Conservation (phyloP, 371 early-diverging fungal genomes). For the Batkoa obscura region DNA sequence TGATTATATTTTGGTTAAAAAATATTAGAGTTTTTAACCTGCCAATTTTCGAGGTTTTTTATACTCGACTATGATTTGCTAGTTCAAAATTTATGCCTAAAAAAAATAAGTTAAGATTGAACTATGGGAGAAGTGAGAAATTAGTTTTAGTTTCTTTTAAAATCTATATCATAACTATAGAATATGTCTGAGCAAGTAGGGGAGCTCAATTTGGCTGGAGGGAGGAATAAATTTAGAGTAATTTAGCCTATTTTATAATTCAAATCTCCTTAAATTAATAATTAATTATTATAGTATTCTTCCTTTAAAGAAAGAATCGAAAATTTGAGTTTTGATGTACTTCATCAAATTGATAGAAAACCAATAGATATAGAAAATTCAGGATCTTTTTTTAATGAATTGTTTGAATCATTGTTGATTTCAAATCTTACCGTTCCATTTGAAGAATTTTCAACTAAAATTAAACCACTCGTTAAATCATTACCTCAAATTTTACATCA, state of each 20-base stretch:
- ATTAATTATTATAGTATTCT: constrained; percentile 30
- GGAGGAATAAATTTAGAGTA: constrained; percentile 5
- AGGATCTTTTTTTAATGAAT: constrained; percentile 68
- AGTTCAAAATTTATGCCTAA: too few species aligned
- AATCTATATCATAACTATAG: too few species aligned
- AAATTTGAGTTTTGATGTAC: constrained; percentile 48
- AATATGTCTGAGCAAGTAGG: too few species aligned
- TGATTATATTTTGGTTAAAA: too few species aligned
- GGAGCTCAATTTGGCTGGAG: constrained; percentile 2
- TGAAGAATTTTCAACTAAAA: constrained; percentile 37
- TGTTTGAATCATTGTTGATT: constrained; percentile 59
- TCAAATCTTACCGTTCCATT: constrained; percentile 71
- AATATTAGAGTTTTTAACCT: too few species aligned
- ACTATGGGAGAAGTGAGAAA: too few species aligned
- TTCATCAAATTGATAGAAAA: constrained; percentile 16
- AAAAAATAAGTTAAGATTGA: too few species aligned
- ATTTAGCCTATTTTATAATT: not conserved
- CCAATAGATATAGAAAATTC: constrained; percentile 15
- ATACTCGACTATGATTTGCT: too few species aligned
- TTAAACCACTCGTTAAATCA: constrained; percentile 40
- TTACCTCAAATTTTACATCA: constrained; percentile 75
- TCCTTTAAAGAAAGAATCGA: constrained; percentile 59
- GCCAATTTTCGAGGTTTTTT: too few species aligned
- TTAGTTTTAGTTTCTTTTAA: too few species aligned
- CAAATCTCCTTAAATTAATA: not conserved